Evolutionary conservation across 2,329 filamentous ascomycete genomes (phyloP).

Genomic region (Fusarium sterilihyphosum): DNA sequence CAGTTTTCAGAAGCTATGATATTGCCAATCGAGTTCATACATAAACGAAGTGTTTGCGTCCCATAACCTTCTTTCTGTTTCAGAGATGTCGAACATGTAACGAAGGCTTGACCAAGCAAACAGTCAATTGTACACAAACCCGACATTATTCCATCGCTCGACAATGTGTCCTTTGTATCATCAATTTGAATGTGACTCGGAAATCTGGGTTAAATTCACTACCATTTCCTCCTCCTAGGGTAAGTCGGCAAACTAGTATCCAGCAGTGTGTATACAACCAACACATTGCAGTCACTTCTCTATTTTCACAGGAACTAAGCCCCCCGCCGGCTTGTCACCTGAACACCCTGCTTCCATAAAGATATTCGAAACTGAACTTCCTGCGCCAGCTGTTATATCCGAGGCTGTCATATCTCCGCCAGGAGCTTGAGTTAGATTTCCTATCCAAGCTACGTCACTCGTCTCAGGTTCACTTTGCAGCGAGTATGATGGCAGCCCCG

Average conservation of each 20-base stretch:
- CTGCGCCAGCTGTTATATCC: neutral
- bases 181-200: neutral
- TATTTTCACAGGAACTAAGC: neutral
- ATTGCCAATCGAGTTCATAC: neutral
- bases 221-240: too few species aligned
- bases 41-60: neutral
- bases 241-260: neutral
- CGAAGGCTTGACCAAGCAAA: neutral
- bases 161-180: neutral
- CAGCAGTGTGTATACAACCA: neutral
- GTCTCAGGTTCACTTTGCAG: neutral
- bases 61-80: too few species aligned
- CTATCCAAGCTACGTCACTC: neutral
- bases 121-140: fast-evolving
- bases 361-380: neutral
- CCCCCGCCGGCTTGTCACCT: neutral
- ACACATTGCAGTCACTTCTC: neutral
- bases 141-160: neutral
- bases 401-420: neutral
- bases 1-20: neutral
- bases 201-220: neutral
- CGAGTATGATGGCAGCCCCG: neutral
- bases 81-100: neutral
- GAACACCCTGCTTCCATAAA: neutral
- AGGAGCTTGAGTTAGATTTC: neutral